Evolutionary conservation across 1,139 yeast species (phyloP).

Genomic region (Debaryomyces nepalensis): DNA sequence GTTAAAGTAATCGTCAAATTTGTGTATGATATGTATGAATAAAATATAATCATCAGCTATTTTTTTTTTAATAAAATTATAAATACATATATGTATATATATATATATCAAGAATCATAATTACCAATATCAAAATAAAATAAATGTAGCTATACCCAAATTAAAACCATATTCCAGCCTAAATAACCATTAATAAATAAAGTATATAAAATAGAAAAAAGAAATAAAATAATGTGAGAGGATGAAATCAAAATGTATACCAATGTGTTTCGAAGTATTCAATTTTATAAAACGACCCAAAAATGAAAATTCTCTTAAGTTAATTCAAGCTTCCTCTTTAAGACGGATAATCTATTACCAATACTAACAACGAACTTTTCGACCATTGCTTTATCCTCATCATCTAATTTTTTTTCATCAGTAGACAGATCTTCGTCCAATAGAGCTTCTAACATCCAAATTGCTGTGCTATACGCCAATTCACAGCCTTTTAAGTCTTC

Average conservation of each 20-base stretch:
- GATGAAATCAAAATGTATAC: background rate
- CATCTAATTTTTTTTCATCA: conserved; percentile 54
- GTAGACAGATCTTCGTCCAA: conserved; percentile 56
- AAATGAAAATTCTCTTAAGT: conserved; percentile 1
- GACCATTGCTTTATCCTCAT: conserved; percentile 73
- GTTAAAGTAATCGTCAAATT: background rate
- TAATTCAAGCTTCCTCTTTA: conserved; percentile 49
- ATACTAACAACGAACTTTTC: conserved; percentile 78
- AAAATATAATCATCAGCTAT: too few relatives aligned
- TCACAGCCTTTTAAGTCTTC: conserved; percentile 83
- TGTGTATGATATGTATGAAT: background rate
- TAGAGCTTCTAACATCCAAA: conserved; percentile 93
- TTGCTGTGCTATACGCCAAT: conserved; percentile 83
- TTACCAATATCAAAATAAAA: background rate
- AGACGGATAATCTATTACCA: conserved; percentile 66
- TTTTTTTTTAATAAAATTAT: too few relatives aligned
- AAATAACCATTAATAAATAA: conserved; percentile 3
- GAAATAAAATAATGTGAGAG: conserved; percentile 1
- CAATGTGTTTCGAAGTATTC: too few relatives aligned
- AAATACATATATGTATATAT: conserved; percentile 6
- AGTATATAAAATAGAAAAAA: conserved; percentile 1
- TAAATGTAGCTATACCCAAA: conserved; percentile 7
- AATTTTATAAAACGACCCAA: background rate
- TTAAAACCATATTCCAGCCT: conserved; percentile 4
- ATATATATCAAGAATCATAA: conserved; percentile 7